Evolutionary conservation across 495 filamentous ascomycete species (phyloP), one percentile per base, ranked within the genome.

Genomic region (Delitschia confertaspora): DNA sequence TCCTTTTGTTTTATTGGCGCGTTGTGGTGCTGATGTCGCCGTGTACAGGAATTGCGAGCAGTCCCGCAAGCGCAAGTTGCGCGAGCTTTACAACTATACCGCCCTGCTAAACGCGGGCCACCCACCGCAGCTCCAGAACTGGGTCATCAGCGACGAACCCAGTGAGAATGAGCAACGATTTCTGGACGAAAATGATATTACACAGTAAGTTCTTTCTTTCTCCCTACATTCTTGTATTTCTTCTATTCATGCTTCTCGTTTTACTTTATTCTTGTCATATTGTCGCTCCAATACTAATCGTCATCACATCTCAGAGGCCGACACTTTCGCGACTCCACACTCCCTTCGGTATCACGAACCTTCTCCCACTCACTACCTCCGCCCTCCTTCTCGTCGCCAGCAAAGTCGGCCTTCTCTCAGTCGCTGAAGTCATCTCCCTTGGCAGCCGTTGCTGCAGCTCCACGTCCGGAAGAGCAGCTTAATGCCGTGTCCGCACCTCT

Each of bases 21-120:
- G 41, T 32, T 16, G 44, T 66, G 60, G 42, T 61, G 59, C 55
- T 62, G 43, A 60, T 63, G 45, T 53, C 37, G 47, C 48, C 14
- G 31, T 39, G 46, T 38, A 38, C 38, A 88, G 83, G 71, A 75
- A 72, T 70, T 80, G 80, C 73, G 72, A 78, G 69, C 66, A 64
- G 66, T 82, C 80, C 68, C 81, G 83, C 58, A 85, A 87, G 72
- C 79, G 82, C 62, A 88, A 88, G 66, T 69, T 93, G 59, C 78
- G 76, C 55, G 82, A 86, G 67, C 74, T 93, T 55, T 88, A 80
- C 68, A 66, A 71, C 44, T 69, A 76, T 62, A 69, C 74, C 56
- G 63, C 70, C 50, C 68, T 65, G 36, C 31, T 59, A 40, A 38
- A 47, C 43, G 29, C 44, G 38, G 33, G 57, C 49, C 37, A 49